Percentiles rank a stretch among this genome's conserved stretches.
Evolutionary conservation across 1,284 basidiomycete genomes (phyloP).

Genomic region (Ganoderma meredithae): DNA sequence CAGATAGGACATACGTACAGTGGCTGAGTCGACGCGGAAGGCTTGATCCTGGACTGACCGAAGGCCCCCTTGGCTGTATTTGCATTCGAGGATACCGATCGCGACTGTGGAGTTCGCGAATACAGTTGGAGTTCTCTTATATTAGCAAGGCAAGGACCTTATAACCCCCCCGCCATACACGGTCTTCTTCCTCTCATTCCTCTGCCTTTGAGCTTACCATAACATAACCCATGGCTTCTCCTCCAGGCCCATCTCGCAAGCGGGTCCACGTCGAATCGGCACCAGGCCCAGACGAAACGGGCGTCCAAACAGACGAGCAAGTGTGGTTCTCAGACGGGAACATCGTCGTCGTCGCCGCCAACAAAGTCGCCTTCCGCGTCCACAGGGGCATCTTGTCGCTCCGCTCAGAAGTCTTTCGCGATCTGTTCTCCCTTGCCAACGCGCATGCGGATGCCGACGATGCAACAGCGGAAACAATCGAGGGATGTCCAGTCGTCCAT

Average conservation of each 20-base stretch:
- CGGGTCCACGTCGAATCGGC: not conserved
- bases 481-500: constrained; percentile 27
- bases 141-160: no score
- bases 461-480: constrained; percentile 20
- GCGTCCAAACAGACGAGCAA: constrained; percentile 7
- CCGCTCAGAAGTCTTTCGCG: constrained; percentile 32
- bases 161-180: not conserved
- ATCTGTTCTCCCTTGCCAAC: constrained; percentile 27
- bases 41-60: no score
- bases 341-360: constrained; percentile 19
- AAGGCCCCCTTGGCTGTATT: no score
- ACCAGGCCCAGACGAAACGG: not conserved
- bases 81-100: no score
- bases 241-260: not conserved
- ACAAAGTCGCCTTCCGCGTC: constrained; percentile 22
- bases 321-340: constrained; percentile 22
- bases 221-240: not conserved
- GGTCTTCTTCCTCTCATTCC: not conserved
- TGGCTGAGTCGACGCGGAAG: no score
- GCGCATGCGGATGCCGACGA: no score
- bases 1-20: no score
- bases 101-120: no score
- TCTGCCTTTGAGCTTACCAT: not conserved
- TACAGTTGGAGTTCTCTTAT: no score
- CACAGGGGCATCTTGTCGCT: constrained; percentile 28